Evolutionary conservation across 192 early-diverging fungal genomes (phyloP).

Genomic region (Chytriomyces confervae): DNA sequence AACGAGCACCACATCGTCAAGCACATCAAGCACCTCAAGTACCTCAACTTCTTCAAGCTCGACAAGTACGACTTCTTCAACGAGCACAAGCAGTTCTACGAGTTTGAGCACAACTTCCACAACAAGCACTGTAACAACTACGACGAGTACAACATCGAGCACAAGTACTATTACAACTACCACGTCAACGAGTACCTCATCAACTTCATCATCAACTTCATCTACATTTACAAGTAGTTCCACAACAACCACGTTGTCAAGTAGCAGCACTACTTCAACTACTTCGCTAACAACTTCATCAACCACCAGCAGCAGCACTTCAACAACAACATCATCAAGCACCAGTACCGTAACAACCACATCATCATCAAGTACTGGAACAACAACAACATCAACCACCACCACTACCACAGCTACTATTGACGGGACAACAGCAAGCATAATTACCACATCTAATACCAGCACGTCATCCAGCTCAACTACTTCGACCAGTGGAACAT

Average conservation of each 20-base stretch:
- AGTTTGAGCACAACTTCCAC: neutral
- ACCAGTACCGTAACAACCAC: neutral
- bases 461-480: neutral
- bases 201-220: slow-evolving; percentile 19
- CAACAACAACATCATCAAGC: neutral
- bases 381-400: slow-evolving; percentile 4
- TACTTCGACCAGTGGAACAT: neutral
- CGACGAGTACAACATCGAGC: neutral
- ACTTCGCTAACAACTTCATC: neutral
- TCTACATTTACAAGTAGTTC: neutral
- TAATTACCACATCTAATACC: neutral
- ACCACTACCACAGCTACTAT: neutral
- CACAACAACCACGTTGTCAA: neutral
- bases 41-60: neutral
- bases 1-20: neutral
- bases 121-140: slow-evolving; percentile 2
- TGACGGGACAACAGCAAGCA: neutral
- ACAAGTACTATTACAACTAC: slow-evolving; percentile 31
- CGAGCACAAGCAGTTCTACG: neutral
- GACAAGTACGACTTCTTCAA: neutral
- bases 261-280: neutral
- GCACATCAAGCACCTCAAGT: neutral
- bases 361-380: neutral
- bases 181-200: slow-evolving; percentile 25
- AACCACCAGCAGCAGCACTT: neutral